Evolutionary conservation across 345 rosid genomes (phyloP).

Genomic region (Gossypium longicalyx): DNA sequence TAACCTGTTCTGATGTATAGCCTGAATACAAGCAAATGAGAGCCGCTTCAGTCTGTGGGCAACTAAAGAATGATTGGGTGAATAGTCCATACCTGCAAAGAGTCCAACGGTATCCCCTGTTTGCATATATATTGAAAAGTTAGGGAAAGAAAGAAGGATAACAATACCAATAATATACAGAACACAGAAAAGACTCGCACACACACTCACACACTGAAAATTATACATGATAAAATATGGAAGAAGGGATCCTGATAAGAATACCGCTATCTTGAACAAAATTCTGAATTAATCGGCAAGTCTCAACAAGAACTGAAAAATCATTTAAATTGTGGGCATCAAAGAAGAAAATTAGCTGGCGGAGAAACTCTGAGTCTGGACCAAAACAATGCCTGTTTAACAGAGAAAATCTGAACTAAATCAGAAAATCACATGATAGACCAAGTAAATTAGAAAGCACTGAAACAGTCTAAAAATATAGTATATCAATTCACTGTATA

Average conservation of each 20-base stretch:
- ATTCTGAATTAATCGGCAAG: constrained; percentile 52
- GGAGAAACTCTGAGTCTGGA: constrained; percentile 77
- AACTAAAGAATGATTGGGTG: constrained; percentile 47
- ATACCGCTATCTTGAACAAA: constrained; percentile 54
- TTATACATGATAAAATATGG: background rate
- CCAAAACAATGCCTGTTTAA: constrained; percentile 75
- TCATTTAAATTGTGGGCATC: constrained; percentile 53
- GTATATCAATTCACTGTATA: background rate
- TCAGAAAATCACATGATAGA: background rate
- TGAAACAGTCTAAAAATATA: background rate
- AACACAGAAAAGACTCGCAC: background rate
- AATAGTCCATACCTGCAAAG: constrained; percentile 58
- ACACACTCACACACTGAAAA: background rate
- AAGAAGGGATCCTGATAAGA: constrained; percentile 5
- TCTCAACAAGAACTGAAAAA: constrained; percentile 57
- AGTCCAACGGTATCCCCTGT: constrained; percentile 71
- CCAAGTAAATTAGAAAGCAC: background rate
- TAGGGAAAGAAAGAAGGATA: background rate
- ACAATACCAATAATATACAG: background rate
- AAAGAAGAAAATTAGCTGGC: constrained; percentile 71
- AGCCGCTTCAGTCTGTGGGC: constrained; percentile 75
- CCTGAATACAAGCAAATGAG: constrained; percentile 64
- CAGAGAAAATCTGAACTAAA: constrained; percentile 8
- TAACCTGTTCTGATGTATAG: constrained; percentile 80
- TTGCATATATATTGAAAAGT: constrained; percentile 16